Evolutionary conservation across 495 filamentous ascomycete genomes (phyloP).

Genomic region (Paragyromitra xinjiangensis): DNA sequence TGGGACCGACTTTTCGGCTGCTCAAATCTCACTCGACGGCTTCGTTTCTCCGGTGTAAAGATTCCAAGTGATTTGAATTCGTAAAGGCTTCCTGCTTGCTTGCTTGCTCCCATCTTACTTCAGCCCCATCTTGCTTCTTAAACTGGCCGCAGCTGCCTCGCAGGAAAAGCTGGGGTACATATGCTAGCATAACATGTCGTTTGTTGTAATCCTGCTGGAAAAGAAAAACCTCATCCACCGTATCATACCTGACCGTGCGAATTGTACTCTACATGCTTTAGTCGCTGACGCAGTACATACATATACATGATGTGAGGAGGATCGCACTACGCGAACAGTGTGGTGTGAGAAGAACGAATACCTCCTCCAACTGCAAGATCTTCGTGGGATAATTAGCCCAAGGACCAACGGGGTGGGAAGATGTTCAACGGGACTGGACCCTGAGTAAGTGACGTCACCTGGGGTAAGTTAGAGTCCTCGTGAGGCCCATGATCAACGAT

Average conservation of each 20-base stretch:
- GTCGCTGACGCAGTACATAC: conserved; percentile 23
- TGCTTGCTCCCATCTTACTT: conserved; percentile 39
- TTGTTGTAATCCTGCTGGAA: conserved; percentile 12
- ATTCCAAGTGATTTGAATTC: conserved; percentile 13
- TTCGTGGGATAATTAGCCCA: conserved; percentile 26
- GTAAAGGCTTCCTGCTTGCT: conserved; percentile 1
- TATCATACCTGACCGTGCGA: not conserved
- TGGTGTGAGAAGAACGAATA: not conserved
- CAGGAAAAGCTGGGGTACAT: conserved; percentile 55
- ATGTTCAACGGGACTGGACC: conserved; percentile 47
- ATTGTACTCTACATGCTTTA: conserved; percentile 7
- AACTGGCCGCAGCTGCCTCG: conserved; percentile 47
- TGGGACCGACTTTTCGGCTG: conserved; percentile 15
- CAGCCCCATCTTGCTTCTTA: conserved; percentile 47
- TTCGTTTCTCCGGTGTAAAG: conserved; percentile 21
- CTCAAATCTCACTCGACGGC: conserved; percentile 14
- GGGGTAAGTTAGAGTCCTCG: not conserved
- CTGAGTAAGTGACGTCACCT: conserved; percentile 52
- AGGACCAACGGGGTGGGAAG: conserved; percentile 24
- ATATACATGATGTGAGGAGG: conserved; percentile 36
- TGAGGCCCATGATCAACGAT: conserved; percentile 28
- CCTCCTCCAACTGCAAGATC: conserved; percentile 8
- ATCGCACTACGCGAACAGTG: conserved; percentile 22
- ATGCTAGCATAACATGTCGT: conserved; percentile 13
- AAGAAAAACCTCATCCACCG: conserved; percentile 11